Evolutionary conservation across 768 basidiomycete species (phyloP), one percentile per base, ranked within the genome.

Genomic region (Amanita phalloides): DNA sequence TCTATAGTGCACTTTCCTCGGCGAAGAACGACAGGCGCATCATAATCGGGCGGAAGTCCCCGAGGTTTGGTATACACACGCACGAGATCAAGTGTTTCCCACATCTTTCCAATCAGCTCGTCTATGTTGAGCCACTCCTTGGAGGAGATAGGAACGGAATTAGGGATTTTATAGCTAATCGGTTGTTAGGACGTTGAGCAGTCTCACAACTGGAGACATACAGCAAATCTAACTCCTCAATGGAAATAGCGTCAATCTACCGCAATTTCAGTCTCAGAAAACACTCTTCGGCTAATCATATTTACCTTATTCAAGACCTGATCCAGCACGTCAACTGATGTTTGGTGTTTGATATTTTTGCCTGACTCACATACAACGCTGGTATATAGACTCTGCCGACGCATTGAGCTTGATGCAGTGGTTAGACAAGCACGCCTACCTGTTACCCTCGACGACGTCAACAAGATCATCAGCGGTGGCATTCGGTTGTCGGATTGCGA

Each of bases 31-130:
- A 98, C 96, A 0, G 96, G 96, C 14, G 82, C 67, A 2, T 77
- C 75, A 65, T 98, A 99, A 65, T 99, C 96, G 14, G 96, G 96
- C 30, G 84, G 69, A 47, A 84, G 76, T 5, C 94, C 94, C 45
- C 91, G 83, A 4, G 96, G 96, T 65, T 95, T 95, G 9, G 96
- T 98, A 70, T 99, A 96, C 53, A 93, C 87, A 53, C 96, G 87
- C 45, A 96, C 91, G 43, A 99, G 82, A 62, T 92, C 82, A 25
- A 99, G 79, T 33, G 87, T 81, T 45, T 84, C 73, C 95, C 96
- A 98, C 92, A 97, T 97, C 60, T 78, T 78, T 54, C 89, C 83
- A 49, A 88, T 79, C 45, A 99, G 76, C 64, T 99, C 96, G 65
- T 98, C 96, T 59, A 99, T 72, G 68, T 98, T 98, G 58, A 96